Conservation (phyloP, 345 rosid genomes). For the Boechera divaricarpa region DNA sequence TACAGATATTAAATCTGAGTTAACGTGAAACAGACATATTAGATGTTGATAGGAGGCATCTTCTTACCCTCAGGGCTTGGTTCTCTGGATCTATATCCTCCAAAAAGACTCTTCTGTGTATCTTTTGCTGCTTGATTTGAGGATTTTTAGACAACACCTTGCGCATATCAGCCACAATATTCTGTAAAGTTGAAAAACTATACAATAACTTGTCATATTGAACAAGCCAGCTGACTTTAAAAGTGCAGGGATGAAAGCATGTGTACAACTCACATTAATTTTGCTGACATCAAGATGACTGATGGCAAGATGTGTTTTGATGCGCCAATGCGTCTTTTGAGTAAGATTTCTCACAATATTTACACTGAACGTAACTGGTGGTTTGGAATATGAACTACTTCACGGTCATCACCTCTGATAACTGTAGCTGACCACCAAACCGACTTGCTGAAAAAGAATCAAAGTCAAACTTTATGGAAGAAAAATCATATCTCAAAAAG, state of each 20-base stretch:
- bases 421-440: constrained; percentile 99
- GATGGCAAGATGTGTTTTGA: constrained; percentile 86
- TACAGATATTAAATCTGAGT: constrained; percentile 23
- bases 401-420: constrained; percentile 96
- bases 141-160: constrained; percentile 94
- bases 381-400: constrained; percentile 97
- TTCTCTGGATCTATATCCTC: constrained; percentile 71
- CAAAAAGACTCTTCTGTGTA: constrained; percentile 92
- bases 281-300: constrained; percentile 92
- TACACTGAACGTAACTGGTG: constrained; percentile 68
- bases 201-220: constrained; percentile 16
- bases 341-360: constrained; percentile 92
- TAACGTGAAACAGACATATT: neutral
- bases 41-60: neutral
- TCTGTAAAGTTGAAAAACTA: constrained; percentile 50
- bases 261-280: constrained; percentile 66
- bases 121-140: constrained; percentile 89
- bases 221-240: constrained; percentile 8
- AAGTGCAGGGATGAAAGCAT: neutral
- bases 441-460: constrained; percentile 67
- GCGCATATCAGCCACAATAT: constrained; percentile 90
- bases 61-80: constrained; percentile 80
- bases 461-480: constrained; percentile 9
- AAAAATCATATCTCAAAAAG: constrained; percentile 4
- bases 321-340: constrained; percentile 97